Evolutionary conservation across 257 asterid species (phyloP), one percentile per base, ranked within the genome.

Genomic region (Nicotiana tabacum): DNA sequence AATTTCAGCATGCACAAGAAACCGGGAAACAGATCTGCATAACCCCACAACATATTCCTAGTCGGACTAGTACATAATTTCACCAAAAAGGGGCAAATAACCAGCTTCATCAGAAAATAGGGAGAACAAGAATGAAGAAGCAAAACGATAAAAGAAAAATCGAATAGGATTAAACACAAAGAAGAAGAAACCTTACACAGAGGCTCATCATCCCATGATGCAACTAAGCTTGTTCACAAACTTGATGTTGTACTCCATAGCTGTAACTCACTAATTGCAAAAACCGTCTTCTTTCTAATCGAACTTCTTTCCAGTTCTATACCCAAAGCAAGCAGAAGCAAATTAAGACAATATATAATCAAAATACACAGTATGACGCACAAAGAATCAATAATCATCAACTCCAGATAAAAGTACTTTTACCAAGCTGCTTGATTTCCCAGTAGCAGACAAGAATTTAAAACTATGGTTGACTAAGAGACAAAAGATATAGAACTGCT

Each of bases 21-120:
- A 89, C 87, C 32, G 51, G 80, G 80, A 30, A 64, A 80, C 66
- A 82, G 84, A 89, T 84, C 87, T 69, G 88, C 82, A 64, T 24
- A 48, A 15, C 33, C 33, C 37, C 81, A 77, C 33, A 53, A 48
- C 12, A 48, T 43, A 29, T 46, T 72, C 60, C 53, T 29, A 72
- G 53, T 46, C 24, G 43, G 17, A 72, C 78, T 43, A 72, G 78
- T 51, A 43, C 18, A 51, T 37, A 72, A 37, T 69, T 69, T 69
- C 78, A 70, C 78, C 30, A 60, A n/a, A 18, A n/a, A 21, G 66
- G 66, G 66, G 27, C 15, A 18, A 60, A 60, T 21, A n/a, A 15
- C 30, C 13, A n/a, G 27, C 30, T 58, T 60, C 66, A 60, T n/a
- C 30, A 9, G 27, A 60, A 10, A n/a, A 60, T 60, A 10, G 13